phyloP scores from a whole-genome alignment of 2,329 filamentous ascomycete genomes.

The Colletotrichum sp. region DNA sequence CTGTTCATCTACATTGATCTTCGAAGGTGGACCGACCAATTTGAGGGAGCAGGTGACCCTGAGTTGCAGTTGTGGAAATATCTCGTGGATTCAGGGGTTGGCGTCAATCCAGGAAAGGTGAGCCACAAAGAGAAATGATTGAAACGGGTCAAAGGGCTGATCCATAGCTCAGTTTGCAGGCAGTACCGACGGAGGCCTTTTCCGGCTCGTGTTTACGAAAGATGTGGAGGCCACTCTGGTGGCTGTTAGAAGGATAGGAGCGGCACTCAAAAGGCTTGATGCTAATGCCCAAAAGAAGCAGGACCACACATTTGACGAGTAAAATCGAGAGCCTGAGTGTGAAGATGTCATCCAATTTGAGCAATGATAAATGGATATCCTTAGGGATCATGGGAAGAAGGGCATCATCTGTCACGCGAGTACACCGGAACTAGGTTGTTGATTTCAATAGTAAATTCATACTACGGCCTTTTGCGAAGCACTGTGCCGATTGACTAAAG shows the following conservation, averaged over 20 bases:
- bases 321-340: neutral
- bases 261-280: neutral
- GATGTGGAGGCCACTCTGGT: neutral
- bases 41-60: neutral
- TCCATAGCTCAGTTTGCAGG: neutral
- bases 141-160: neutral
- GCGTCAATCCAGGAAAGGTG: neutral
- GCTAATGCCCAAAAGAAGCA: rapidly evolving
- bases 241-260: rapidly evolving
- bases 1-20: neutral
- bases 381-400: too few relatives aligned
- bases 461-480: neutral
- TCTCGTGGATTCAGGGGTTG: neutral
- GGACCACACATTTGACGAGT: neutral
- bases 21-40: neutral
- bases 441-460: neutral
- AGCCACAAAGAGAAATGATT: rapidly evolving
- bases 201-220: neutral
- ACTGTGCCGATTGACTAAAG: neutral
- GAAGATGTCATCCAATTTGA: rapidly evolving
- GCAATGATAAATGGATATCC: too few relatives aligned
- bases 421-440: neutral
- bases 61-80: neutral
- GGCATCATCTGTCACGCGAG: too few relatives aligned
- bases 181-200: neutral